Evolutionary conservation across 441 rosid genomes (phyloP).

Genomic region (Macaranga tanarius): DNA sequence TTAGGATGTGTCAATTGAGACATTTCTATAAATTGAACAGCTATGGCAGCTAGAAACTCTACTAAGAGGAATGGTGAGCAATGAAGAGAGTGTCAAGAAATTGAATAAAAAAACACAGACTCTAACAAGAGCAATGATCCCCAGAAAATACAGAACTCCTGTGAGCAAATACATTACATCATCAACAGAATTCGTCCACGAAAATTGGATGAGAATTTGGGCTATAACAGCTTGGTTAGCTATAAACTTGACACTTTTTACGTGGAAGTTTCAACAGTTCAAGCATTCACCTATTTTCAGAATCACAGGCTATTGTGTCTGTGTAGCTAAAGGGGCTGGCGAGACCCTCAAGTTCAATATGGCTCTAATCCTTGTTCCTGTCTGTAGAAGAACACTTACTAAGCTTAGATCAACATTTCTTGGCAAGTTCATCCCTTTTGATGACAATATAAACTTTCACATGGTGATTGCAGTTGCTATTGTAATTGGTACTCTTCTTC

Average conservation of each 20-base stretch:
- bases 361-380: slow-evolving; percentile 80
- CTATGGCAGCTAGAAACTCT: slow-evolving; percentile 87
- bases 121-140: slow-evolving; percentile 82
- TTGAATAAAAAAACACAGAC: slow-evolving; percentile 32
- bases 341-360: slow-evolving; percentile 83
- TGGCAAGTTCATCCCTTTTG: slow-evolving; percentile 60
- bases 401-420: slow-evolving; percentile 65
- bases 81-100: slow-evolving; percentile 35
- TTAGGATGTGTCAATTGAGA: neutral
- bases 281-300: slow-evolving; percentile 38
- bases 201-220: slow-evolving; percentile 74
- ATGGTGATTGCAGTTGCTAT: slow-evolving; percentile 56
- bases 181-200: slow-evolving; percentile 45
- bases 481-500: slow-evolving; percentile 45
- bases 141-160: slow-evolving; percentile 63
- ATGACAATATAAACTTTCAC: slow-evolving; percentile 87
- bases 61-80: slow-evolving; percentile 67
- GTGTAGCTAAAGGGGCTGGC: slow-evolving; percentile 76
- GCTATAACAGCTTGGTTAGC: slow-evolving; percentile 44
- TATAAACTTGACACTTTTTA: slow-evolving; percentile 45
- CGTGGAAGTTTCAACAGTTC: slow-evolving; percentile 51
- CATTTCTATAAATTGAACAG: slow-evolving; percentile 31
- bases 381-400: slow-evolving; percentile 74
- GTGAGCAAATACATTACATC: slow-evolving; percentile 42
- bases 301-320: slow-evolving; percentile 73